These are phyloP conservation scores for Periconia sp. DNA, from an alignment of 2,329 filamentous ascomycete species.

Conservation along the genomic window DNA sequence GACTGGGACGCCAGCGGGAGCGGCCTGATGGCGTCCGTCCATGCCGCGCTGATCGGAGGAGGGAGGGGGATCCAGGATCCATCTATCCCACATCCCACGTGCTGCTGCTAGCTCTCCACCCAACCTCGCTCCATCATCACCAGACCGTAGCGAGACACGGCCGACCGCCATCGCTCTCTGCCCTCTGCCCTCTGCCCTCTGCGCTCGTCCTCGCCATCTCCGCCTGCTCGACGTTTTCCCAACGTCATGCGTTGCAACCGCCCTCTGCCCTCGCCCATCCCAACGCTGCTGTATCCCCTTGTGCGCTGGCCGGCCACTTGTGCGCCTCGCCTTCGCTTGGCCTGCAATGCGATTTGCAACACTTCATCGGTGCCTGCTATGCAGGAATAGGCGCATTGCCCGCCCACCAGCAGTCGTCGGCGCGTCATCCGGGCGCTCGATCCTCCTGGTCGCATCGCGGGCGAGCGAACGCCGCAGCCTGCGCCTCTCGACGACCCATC, in stretches of 20 bases:
- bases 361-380: conserved; percentile 4
- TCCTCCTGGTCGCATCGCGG: too few relatives aligned
- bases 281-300: conserved; percentile 4
- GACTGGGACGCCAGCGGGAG: conserved; percentile 17
- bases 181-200: too few relatives aligned
- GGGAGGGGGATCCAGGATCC: too few relatives aligned
- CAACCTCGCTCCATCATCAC: conserved; percentile 14
- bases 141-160: too few relatives aligned
- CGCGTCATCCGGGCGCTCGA: neutral
- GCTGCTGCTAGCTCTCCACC: conserved; percentile 14
- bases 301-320: conserved; percentile 6
- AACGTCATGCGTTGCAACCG: conserved; percentile 24
- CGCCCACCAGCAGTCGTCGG: conserved; percentile 2
- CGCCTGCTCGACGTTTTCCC: conserved; percentile 9
- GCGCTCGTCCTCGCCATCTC: neutral
- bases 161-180: too few relatives aligned
- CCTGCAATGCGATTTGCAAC: conserved; percentile 3
- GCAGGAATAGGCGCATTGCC: conserved; percentile 9
- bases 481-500: too few relatives aligned
- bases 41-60: conserved; percentile 20
- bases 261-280: conserved; percentile 8
- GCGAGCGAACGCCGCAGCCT: too few relatives aligned
- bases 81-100: too few relatives aligned
- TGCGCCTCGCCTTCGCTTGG: conserved; percentile 6
- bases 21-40: conserved; percentile 13